Base-by-base conservation (phyloP, 1,284 basidiomycete species). In the Leccinum pachyderme region DNA sequence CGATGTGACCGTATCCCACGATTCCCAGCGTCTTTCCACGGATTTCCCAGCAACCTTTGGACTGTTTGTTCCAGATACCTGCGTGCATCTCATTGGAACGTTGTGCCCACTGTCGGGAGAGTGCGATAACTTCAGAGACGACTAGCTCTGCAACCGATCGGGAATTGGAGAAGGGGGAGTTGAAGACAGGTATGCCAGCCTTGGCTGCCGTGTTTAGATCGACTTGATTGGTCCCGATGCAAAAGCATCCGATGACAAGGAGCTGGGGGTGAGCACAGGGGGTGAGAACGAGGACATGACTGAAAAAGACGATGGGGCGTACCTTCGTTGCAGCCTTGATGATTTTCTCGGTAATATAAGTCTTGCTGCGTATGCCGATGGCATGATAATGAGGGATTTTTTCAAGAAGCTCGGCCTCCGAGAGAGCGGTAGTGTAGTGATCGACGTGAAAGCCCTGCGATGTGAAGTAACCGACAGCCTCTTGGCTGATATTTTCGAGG, bases 121-220 rank as follows among this genome's bases (percentile, higher is more conserved):
- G 87, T 6, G 89, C 88, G 66, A 99, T 87, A 67, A 98, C 81
- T 75, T 99, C 97, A 58, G 87, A 84, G 71, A 99, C 89, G 72
- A 99, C 97, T 49, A 99, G 87, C 77, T 99, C 97, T 47, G 97
- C 97, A 51, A 99, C 97, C 0, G 96, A 98, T 60, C 97, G 93
- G 43, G 97, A 99, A 78, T 99, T 99, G 73, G 97, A 96, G 78
- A 99, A 99, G 32, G 97, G 97, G 12, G 96, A 99, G 76, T 99
- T 99, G 84, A 99, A 99, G 53, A 99, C 97, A 37, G 95, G 93
- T 62, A 99, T 92, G 63, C 97, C 97, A 55, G 89, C 87, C 57
- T 85, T 84, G 49, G 92, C 86, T 37, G 96, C 95, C 4, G 90
- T 84, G 45, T 74, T 63, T 51, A 99, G 87, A 73, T 98, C 95